Percentiles rank a stretch among this genome's conserved stretches.
Conservation (phyloP, 495 filamentous ascomycete species). For the Penicillium cinerascens region DNA sequence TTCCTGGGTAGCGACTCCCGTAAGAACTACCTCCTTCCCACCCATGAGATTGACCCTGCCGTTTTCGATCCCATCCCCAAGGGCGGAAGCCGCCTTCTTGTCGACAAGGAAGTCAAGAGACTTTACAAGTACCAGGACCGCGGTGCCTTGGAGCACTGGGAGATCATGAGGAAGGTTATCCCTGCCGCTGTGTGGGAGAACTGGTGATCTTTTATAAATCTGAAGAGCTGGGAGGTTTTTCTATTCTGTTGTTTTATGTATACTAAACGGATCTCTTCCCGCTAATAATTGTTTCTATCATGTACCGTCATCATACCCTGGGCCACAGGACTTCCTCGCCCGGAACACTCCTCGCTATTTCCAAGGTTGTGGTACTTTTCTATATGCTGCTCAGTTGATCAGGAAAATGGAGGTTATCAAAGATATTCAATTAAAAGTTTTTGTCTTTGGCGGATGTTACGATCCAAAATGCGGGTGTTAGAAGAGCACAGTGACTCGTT, state of each 20-base stretch:
- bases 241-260: background rate
- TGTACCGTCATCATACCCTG: background rate
- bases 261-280: background rate
- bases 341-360: too few relatives aligned
- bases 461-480: too few relatives aligned
- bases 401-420: too few relatives aligned
- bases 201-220: conserved; percentile 56
- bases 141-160: conserved; percentile 82
- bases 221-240: background rate
- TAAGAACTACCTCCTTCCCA: conserved; percentile 64
- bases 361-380: too few relatives aligned
- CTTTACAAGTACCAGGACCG: conserved; percentile 66
- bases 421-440: too few relatives aligned
- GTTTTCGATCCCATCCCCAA: conserved; percentile 41
- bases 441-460: too few relatives aligned
- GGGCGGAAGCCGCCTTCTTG: conserved; percentile 24
- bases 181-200: conserved; percentile 80
- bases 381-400: too few relatives aligned
- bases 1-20: conserved; percentile 68
- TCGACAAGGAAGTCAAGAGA: conserved; percentile 45
- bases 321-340: too few relatives aligned
- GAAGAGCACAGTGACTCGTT: too few relatives aligned
- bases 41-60: conserved; percentile 62
- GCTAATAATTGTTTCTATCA: background rate
- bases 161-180: conserved; percentile 81